Base-by-base conservation (phyloP, 352 stramenopile species). In the Phytophthora fragariaefolia region DNA sequence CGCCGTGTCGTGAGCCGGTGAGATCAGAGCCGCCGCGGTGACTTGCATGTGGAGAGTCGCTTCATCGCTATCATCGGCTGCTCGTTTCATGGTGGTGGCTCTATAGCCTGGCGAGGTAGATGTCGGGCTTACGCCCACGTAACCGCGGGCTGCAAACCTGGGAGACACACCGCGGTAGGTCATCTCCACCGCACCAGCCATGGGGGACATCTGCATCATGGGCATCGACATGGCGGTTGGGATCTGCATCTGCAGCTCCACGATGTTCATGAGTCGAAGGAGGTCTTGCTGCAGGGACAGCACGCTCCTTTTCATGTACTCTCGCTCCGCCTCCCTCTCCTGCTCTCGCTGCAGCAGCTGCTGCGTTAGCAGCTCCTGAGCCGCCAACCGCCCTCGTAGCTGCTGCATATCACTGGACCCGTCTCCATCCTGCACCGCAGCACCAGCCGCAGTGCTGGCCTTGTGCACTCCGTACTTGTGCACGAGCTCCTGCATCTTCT, bases 171-270 rank as follows among this genome's bases (percentile, higher is more conserved):
- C 62, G 22, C 38, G 46, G 55, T 54, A 70, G 7, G 32, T 34
- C 66, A 66, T 54, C 12, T 64, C 57, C 34, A 54, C 20, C 6
- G n/a, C n/a, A n/a, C 45, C 42, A 18, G 50, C 42, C 60, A 66
- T 50, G 12, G 64, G 64, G n/a, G 58, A 51, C 64, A 72, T 59
- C 6, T 68, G 68, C 57, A 79, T 57, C 58, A 66, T 61, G 18
- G 60, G 36, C 51, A 68, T 62, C 2, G 63, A 59, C 51, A 55
- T 56, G 20, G 62, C 58, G 28, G 82, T 53, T 10, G 82, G 81
- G 63, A 92, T 75, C 53, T 90, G 83, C 79, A 92, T 91, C 65
- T 92, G 83, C 52, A 91, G 76, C 66, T 92, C 82, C 5, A 92
- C 77, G 28, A 91, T 91, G 55, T 84, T 80, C 83, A 92, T 90